These are phyloP conservation scores for Amanita polypyramis DNA, from an alignment of 768 basidiomycete species.

Conservation along the genomic window DNA sequence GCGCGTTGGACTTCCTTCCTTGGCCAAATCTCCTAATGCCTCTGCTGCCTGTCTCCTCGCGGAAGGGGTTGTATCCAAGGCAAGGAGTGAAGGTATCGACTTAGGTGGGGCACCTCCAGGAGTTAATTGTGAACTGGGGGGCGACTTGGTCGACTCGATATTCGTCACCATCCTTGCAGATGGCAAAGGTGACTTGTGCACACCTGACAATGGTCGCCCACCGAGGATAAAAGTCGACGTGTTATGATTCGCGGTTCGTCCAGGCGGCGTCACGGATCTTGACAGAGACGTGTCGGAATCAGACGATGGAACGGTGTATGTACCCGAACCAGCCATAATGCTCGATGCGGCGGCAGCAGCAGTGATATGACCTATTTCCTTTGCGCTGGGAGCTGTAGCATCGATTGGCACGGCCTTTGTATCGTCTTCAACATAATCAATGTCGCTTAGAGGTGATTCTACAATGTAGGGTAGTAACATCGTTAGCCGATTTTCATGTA, in stretches of 20 bases:
- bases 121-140: neutral
- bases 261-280: slow-evolving; percentile 2
- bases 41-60: slow-evolving; percentile 5
- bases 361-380: slow-evolving; percentile 19
- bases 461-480: neutral
- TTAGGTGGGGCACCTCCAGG: neutral
- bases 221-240: neutral
- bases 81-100: neutral
- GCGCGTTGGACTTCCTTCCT: slow-evolving; percentile 1
- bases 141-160: neutral
- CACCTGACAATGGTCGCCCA: neutral
- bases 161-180: neutral
- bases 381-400: slow-evolving; percentile 17
- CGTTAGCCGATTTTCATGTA: neutral
- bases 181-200: neutral
- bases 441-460: slow-evolving; percentile 6
- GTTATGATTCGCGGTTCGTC: neutral
- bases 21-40: slow-evolving; percentile 2
- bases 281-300: neutral
- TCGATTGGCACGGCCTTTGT: slow-evolving; percentile 19
- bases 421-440: neutral
- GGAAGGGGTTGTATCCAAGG: neutral
- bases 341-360: slow-evolving; percentile 34
- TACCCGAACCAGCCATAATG: slow-evolving; percentile 34
- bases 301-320: neutral